Percentiles rank a stretch among this genome's conserved stretches.
Evolutionary conservation across 768 basidiomycete genomes (phyloP).

Genomic region (Pleurotus citrinopileatus): DNA sequence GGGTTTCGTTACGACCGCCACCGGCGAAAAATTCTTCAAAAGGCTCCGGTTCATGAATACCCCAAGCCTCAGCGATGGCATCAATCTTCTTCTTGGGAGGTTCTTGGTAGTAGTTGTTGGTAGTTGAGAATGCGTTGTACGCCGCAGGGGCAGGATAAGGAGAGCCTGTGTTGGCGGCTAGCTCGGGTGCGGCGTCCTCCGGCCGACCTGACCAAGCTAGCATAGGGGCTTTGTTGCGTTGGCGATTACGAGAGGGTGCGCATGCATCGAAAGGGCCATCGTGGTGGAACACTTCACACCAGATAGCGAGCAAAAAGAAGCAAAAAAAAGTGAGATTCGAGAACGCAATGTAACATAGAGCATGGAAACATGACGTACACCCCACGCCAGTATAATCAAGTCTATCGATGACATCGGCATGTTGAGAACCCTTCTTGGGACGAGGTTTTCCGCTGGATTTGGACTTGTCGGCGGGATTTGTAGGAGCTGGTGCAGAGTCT

Average conservation of each 20-base stretch:
- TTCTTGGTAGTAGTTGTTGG: slow-evolving; percentile 44
- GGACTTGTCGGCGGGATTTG: slow-evolving; percentile 26
- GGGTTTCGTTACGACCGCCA: slow-evolving; percentile 61
- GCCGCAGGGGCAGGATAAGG: slow-evolving; percentile 55
- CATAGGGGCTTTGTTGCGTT: slow-evolving; percentile 79
- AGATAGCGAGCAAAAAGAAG: too few relatives aligned
- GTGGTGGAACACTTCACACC: slow-evolving; percentile 87
- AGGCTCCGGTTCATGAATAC: slow-evolving; percentile 88
- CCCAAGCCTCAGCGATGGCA: slow-evolving; percentile 91
- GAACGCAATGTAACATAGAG: slow-evolving; percentile 12
- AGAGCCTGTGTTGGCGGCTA: slow-evolving; percentile 31
- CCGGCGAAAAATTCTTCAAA: slow-evolving; percentile 89
- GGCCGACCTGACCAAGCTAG: slow-evolving; percentile 60
- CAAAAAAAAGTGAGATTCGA: slow-evolving; percentile 10
- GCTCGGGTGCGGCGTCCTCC: slow-evolving; percentile 30
- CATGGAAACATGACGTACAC: slow-evolving; percentile 46
- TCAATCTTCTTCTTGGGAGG: slow-evolving; percentile 84
- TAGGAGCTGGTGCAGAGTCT: slow-evolving; percentile 32
- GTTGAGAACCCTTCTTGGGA: slow-evolving; percentile 70
- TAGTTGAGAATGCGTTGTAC: slow-evolving; percentile 39
- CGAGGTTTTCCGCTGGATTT: slow-evolving; percentile 42
- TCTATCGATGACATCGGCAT: slow-evolving; percentile 88
- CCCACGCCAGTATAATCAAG: slow-evolving; percentile 85
- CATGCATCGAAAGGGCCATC: slow-evolving; percentile 92
- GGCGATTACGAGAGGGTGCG: slow-evolving; percentile 84